phyloP scores from a whole-genome alignment of 148 eudicot genomes.

The Polygonum aviculare region DNA sequence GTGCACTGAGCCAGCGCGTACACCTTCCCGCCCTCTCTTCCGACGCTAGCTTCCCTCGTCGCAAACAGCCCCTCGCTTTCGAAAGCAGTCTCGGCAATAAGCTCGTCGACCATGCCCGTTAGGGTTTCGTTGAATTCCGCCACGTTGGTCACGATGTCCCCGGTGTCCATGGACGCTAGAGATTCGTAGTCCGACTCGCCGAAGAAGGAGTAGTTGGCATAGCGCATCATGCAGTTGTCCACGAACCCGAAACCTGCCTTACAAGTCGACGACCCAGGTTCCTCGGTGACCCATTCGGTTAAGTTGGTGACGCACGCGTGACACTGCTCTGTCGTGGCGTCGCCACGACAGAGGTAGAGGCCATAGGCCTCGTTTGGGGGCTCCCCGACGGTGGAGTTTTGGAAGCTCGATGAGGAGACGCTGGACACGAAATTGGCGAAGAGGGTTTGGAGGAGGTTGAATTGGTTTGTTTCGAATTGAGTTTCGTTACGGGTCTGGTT shows the following conservation, averaged over 20 bases:
- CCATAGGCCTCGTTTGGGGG: neutral
- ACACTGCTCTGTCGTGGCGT: neutral
- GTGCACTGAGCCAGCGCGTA: conserved; percentile 30
- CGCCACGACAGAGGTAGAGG: neutral
- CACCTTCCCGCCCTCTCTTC: neutral
- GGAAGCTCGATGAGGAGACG: neutral
- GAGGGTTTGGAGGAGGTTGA: too few species aligned
- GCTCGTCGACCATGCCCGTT: neutral
- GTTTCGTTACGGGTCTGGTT: too few species aligned
- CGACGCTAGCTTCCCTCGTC: neutral
- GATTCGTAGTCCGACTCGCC: neutral
- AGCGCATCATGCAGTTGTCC: neutral
- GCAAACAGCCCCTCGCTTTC: neutral
- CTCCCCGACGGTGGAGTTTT: neutral
- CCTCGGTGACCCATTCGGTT: too few species aligned
- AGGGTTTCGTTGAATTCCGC: neutral
- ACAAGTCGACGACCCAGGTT: too few species aligned
- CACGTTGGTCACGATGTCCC: neutral
- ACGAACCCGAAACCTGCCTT: too few species aligned
- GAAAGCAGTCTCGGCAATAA: neutral
- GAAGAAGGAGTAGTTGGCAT: neutral
- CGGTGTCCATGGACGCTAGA: too few species aligned
- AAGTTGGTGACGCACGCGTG: neutral
- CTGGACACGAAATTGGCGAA: neutral
- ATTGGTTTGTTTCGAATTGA: too few species aligned